These are phyloP conservation scores for Capsicum baccatum DNA, from an alignment of 257 asterid genomes.

Conservation along the genomic window DNA sequence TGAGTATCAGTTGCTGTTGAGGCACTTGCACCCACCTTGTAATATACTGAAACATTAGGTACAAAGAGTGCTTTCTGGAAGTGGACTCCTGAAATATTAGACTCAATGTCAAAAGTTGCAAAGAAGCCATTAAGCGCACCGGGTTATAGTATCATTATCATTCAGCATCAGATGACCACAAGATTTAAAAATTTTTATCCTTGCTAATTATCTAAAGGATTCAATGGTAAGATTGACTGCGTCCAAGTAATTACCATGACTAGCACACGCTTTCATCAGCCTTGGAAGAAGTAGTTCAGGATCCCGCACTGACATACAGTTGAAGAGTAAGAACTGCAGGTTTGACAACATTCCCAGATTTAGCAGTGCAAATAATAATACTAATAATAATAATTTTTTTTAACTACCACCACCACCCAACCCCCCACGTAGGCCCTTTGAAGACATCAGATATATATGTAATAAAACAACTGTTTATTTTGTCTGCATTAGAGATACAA, in stretches of 20 bases:
- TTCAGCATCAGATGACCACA: constrained; percentile 15
- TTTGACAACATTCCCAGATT: constrained; percentile 8
- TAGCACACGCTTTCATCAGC: constrained; percentile 69
- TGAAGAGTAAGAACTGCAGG: constrained; percentile 93
- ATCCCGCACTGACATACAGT: constrained; percentile 96
- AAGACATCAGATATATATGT: not conserved
- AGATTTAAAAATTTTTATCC: constrained; percentile 4
- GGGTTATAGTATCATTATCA: constrained; percentile 10
- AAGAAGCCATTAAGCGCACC: not conserved
- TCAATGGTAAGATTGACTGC: constrained; percentile 27
- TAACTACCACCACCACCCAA: not conserved
- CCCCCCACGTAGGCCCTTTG: not conserved
- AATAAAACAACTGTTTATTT: constrained; percentile 7
- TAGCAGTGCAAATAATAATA: not conserved
- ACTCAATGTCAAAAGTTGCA: constrained; percentile 2
- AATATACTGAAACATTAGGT: constrained; percentile 84
- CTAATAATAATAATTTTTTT: not conserved
- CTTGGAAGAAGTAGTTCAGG: constrained; percentile 93
- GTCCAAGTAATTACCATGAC: constrained; percentile 66
- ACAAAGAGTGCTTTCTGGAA: constrained; percentile 91
- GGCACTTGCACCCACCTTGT: constrained; percentile 74
- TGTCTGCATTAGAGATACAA: not conserved
- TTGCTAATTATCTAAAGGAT: constrained; percentile 25
- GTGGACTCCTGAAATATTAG: constrained; percentile 66
- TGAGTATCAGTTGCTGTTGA: constrained; percentile 61